Evolutionary conservation across 2,329 filamentous ascomycete genomes (phyloP), one percentile per base, ranked within the genome.

Genomic region (Diaporthe ilicicola): DNA sequence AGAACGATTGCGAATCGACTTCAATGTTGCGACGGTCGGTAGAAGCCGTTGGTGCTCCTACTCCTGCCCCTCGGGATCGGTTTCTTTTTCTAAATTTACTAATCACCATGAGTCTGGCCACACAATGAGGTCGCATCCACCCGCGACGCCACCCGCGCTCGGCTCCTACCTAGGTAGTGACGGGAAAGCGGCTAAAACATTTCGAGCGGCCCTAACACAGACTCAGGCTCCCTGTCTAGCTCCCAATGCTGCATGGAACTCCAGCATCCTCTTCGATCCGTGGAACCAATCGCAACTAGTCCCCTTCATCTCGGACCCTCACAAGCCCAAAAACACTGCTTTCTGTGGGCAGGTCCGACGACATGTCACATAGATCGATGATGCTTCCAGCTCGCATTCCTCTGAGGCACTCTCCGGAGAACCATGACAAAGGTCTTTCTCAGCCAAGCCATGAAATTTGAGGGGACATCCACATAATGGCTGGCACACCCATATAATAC

Each of bases 251-350:
- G 59, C 59, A 50, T 64, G 19, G 59, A n/a, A n/a, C 59, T 64
- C 44, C 29, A 64, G 59, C 59, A 64, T 64, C 59, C 59, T 50
- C 44, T 64, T 50, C n/a, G 44, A 50, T 64, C 59, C 44, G 59
- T 64, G 59, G 17, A 37, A 50, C 59, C 59, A 64, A 64, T 64
- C 59, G 59, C 59, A 64, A 64, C 59, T 64, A 50, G 4, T 34
- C 59, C 1, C 17, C 42, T 37, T 37, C 44, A 50, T n/a, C 59
- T 64, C 44, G 59, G 59, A 37, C 59, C 59, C 59, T 64, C 44
- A 19, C 59, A 29, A 42, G 34, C 44, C 44, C 59, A 50, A 44
- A 2, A 27, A 64, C 44, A 50, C n/a, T 7, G 24, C 56, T 37
- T 50, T 27, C 2, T 24, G 44, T 32, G 59, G n/a, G 32, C 44